Percentiles rank a stretch among this genome's conserved stretches.
These are phyloP conservation scores for Microascus cirrosus DNA, from an alignment of 2,329 filamentous ascomycete genomes.

Conservation along the genomic window DNA sequence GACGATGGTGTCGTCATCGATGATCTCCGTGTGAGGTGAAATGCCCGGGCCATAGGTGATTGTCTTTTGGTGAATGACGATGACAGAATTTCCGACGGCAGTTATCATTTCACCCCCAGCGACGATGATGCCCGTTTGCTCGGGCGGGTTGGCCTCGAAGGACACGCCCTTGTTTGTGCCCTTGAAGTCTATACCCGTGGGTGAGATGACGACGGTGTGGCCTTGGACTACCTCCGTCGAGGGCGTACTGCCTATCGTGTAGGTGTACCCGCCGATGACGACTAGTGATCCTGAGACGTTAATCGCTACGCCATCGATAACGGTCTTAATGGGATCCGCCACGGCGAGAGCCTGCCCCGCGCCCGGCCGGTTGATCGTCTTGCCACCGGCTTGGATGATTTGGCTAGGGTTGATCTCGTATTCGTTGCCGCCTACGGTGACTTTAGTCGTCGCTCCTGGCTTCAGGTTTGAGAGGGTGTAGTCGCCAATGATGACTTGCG, in stretches of 20 bases:
- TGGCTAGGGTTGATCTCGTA: conserved; percentile 36
- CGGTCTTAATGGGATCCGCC: conserved; percentile 23
- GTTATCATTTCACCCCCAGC: conserved; percentile 36
- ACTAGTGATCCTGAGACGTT: conserved; percentile 27
- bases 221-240: conserved; percentile 16
- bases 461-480: conserved; percentile 29
- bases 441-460: conserved; percentile 24
- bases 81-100: conserved; percentile 25
- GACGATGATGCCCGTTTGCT: conserved; percentile 31
- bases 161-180: conserved; percentile 20
- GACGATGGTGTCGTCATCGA: conserved; percentile 39
- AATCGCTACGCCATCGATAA: conserved; percentile 27
- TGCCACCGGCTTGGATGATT: conserved; percentile 9
- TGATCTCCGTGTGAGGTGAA: conserved; percentile 20
- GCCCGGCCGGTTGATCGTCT: conserved; percentile 29
- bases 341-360: conserved; percentile 18
- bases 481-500: conserved; percentile 33
- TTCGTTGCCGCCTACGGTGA: conserved; percentile 26
- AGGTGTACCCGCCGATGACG: conserved; percentile 28
- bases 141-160: conserved; percentile 17
- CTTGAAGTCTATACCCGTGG: conserved; percentile 18
- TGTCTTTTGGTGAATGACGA: conserved; percentile 29
- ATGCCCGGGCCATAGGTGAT: conserved; percentile 30
- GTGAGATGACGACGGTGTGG: conserved; percentile 21
- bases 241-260: conserved; percentile 28